Evolutionary conservation across 1,284 basidiomycete genomes (phyloP), one percentile per base, ranked within the genome.

Genomic region (Pseudozyma pruni): DNA sequence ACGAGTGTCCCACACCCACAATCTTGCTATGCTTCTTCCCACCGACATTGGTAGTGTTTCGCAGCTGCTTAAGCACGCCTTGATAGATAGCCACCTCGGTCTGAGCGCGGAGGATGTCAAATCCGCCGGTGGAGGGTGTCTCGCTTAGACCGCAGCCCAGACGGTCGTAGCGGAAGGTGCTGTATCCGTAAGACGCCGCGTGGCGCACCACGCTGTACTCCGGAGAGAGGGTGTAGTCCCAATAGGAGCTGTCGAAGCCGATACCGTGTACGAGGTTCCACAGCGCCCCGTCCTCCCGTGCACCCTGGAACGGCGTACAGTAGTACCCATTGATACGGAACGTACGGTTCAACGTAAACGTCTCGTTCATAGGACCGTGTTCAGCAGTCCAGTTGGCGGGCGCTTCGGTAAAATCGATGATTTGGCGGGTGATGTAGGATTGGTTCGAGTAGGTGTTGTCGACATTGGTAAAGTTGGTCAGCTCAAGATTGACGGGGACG

Each of bases 41-140:
- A 9, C 72, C 70, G 8, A 75, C 29, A 7, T 38, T n/a, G 20
- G 46, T 72, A 2, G 41, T 68, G 29, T 60, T 62, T 20, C 76
- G 64, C 40, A 82, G 49, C 50, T 78, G 61, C 22, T 51, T 45
- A 20, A 83, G 68, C 16, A 85, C 67, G 14, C 71, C 50, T 11
- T 79, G 72, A 1, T 83, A 67, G 27, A 84, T 75, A 20, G 81
- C 83, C 5, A 84, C 61, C 48, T 85, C 78, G 20, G 81, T 83
- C n/a, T 78, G 59, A 4, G 68, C 53, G 45, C 84, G 83, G 4
- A 81, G 77, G 33, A 79, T 75, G 31, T 73, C 64, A 73, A 83
- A 73, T 72, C 80, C 73, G 19, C 45, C 50, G 25, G 11, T 42
- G 0, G 27, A 3, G 13, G 83, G 83, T 43, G 81, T 81, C 35